phyloP scores from a whole-genome alignment of 306 rosid genomes.

The Albizia julibrissin region DNA sequence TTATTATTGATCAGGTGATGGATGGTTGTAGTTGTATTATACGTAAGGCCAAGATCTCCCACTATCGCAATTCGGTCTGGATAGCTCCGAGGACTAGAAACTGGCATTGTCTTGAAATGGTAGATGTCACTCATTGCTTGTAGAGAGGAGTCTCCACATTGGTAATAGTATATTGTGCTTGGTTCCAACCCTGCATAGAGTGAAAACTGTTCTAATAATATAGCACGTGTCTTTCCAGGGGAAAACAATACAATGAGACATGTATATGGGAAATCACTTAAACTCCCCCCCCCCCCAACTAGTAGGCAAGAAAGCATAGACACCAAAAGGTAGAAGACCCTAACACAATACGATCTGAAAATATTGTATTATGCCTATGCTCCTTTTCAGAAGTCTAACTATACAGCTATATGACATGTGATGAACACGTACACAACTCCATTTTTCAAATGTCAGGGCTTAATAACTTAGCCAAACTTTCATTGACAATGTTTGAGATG shows the following conservation, averaged over 20 bases:
- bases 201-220: slow-evolving; percentile 22
- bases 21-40: slow-evolving; percentile 77
- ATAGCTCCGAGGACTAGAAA: slow-evolving; percentile 60
- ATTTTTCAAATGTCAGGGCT: background rate
- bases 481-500: slow-evolving; percentile 8
- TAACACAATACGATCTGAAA: background rate
- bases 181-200: slow-evolving; percentile 64
- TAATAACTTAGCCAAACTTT: background rate
- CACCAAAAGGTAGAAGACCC: background rate
- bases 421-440: background rate
- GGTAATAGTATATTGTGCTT: slow-evolving; percentile 58
- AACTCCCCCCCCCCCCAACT: background rate
- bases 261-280: background rate
- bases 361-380: background rate
- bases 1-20: slow-evolving; percentile 60
- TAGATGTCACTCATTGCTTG: slow-evolving; percentile 57
- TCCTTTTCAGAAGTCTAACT: background rate
- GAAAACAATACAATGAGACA: background rate
- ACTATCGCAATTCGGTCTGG: slow-evolving; percentile 65
- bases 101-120: slow-evolving; percentile 75
- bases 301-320: background rate
- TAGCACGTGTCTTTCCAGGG: background rate
- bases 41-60: slow-evolving; percentile 94
- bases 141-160: slow-evolving; percentile 76
- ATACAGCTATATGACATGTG: background rate